Base-by-base conservation (phyloP, 257 asterid genomes). In the Nicotiana attenuata region DNA sequence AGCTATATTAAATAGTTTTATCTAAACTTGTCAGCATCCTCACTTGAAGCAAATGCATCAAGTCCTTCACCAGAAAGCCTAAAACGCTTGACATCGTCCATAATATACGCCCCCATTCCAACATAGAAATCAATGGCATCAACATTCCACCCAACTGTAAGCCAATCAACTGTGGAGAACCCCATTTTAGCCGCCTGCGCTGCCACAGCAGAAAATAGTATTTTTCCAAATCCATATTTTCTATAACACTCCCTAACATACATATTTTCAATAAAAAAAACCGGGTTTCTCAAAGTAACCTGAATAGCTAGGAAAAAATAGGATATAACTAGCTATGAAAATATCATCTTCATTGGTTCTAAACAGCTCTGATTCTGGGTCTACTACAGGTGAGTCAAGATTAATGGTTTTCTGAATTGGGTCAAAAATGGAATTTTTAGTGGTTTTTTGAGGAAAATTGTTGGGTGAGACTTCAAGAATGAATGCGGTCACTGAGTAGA, bases 401-500 rank as follows among this genome's bases (percentile, higher is more conserved):
- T 57, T 55, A 13, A 66, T 0, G 6, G 80, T 77, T 56, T 45
- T 56, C 22, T 24, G 13, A 13, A 84, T 35, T 1, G 83, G 82
- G 24, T 41, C 14, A 35, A 84, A 84, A 81, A 41, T 10, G 14
- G 76, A n/a, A 17, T 65, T 14, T 47, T 73, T 73, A 73, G 14
- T 9, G 20, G 1, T 7, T 14, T 14, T 6, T 73, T 81, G 82
- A 5, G 57, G 88, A 57, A 88, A 89, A 3, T 90, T 89, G 6
- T 82, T 14, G 57, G 86, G 45, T 81, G 93, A 92, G 52, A 86
- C 84, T 81, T 91, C 94, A 81, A 92, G 91, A 52, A 91, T 80
- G 85, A 92, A 82, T 55, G 86, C 79, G 28, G 92, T 91, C 85
- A 87, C 87, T 11, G 97, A 89, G 19, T 90, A 60, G 85, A 89